These are phyloP conservation scores for Inonotus hispidus DNA, from an alignment of 1,284 basidiomycete genomes.

Conservation along the genomic window DNA sequence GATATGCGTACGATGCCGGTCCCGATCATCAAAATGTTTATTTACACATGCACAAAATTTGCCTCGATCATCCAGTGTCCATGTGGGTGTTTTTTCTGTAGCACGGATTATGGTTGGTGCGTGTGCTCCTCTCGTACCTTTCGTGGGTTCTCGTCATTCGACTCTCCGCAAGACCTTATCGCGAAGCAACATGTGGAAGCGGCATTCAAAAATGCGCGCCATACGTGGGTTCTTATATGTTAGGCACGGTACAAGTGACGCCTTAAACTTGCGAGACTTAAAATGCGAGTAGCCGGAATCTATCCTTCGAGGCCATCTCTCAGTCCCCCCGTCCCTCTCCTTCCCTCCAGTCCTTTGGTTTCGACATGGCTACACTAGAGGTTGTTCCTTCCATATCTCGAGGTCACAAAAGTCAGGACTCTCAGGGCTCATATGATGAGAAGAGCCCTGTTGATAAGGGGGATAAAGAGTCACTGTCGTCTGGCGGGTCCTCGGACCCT, in stretches of 20 bases:
- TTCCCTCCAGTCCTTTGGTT: not conserved
- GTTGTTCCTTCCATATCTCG: not conserved
- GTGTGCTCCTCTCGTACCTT: not conserved
- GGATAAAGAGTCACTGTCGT: slow-evolving; percentile 2
- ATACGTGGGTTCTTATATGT: not conserved
- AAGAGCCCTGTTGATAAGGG: slow-evolving; percentile 1
- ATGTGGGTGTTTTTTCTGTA: not conserved
- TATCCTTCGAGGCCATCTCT: not conserved
- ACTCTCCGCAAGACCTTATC: not conserved
- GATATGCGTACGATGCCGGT: too few relatives aligned
- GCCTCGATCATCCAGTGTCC: not conserved
- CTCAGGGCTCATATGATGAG: slow-evolving; percentile 15
- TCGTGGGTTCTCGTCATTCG: not conserved
- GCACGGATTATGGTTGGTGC: not conserved
- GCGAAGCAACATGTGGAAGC: not conserved
- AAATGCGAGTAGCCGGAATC: not conserved
- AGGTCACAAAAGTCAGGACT: slow-evolving; percentile 6
- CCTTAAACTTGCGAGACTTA: not conserved
- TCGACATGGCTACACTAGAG: slow-evolving; percentile 2
- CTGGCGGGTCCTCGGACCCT: not conserved
- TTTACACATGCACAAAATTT: not conserved
- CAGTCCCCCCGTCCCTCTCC: not conserved
- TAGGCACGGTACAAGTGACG: not conserved
- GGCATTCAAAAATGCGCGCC: not conserved
- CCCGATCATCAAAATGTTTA: not conserved